Conservation (phyloP, 176 grass and related monocot species). For the sorghum (Sorghum bicolor) region DNA sequence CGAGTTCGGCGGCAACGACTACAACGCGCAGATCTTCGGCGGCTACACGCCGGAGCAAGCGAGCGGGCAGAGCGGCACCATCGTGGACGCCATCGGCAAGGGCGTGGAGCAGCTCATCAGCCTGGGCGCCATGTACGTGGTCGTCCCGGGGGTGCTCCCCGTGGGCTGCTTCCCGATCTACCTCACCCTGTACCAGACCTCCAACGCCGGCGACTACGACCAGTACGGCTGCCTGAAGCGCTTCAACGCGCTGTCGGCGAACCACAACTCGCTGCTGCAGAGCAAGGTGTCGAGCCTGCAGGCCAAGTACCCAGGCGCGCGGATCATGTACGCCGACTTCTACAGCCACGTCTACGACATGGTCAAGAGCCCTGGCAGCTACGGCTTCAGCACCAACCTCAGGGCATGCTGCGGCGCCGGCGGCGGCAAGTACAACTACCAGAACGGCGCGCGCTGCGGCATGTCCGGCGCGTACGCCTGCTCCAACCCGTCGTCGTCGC, state of each 20-base stretch:
- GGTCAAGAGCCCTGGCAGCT: slow-evolving; percentile 49
- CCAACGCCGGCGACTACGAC: slow-evolving; percentile 68
- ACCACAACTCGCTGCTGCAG: slow-evolving; percentile 77
- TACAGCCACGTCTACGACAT: slow-evolving; percentile 74
- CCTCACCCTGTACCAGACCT: slow-evolving; percentile 66
- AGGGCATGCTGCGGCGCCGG: slow-evolving; percentile 74
- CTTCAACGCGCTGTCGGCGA: slow-evolving; percentile 57
- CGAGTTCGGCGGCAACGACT: slow-evolving; percentile 94
- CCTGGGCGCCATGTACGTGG: slow-evolving; percentile 58
- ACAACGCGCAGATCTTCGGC: slow-evolving; percentile 80
- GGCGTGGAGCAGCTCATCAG: slow-evolving; percentile 71
- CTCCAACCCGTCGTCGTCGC: slow-evolving; percentile 46
- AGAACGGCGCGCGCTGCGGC: slow-evolving; percentile 59
- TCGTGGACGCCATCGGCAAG: slow-evolving; percentile 55
- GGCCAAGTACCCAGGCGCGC: slow-evolving; percentile 42
- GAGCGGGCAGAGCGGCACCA: slow-evolving; percentile 28
- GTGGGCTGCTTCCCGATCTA: slow-evolving; percentile 84
- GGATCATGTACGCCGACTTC: slow-evolving; percentile 85
- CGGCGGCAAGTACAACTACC: slow-evolving; percentile 74
- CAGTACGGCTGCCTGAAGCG: slow-evolving; percentile 70
- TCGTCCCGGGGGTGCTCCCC: slow-evolving; percentile 67
- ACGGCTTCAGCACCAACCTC: slow-evolving; percentile 66
- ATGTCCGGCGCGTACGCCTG: slow-evolving; percentile 60
- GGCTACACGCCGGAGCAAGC: slow-evolving; percentile 56
- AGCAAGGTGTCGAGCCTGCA: slow-evolving; percentile 49